Percentiles rank a stretch among this genome's conserved stretches.
phyloP scores from a whole-genome alignment of 805 yeast species.

The Candida silvatica region DNA sequence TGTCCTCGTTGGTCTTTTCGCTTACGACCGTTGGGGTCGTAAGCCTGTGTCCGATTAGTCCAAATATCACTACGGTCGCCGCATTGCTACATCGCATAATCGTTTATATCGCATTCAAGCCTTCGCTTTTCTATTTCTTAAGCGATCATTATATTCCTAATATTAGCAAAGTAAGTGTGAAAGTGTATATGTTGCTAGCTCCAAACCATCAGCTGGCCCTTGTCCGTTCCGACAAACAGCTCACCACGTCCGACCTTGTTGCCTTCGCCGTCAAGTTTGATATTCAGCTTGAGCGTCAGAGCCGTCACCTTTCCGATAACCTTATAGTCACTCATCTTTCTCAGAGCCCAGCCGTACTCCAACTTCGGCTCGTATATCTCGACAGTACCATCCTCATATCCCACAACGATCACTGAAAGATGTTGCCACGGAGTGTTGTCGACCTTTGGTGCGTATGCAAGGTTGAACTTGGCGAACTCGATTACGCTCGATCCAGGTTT shows the following conservation, averaged over 20 bases:
- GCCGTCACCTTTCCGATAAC: slow-evolving; percentile 17
- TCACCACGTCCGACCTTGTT: slow-evolving; percentile 22
- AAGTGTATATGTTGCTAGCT: too few species aligned
- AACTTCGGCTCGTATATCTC: slow-evolving; percentile 23
- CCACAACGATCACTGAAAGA: slow-evolving; percentile 6
- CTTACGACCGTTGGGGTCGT: slow-evolving; percentile 53
- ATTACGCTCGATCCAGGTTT: slow-evolving; percentile 8
- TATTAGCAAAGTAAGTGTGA: too few species aligned
- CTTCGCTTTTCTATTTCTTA: too few species aligned
- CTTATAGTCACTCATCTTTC: slow-evolving; percentile 15
- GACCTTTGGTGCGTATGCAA: slow-evolving; percentile 1
- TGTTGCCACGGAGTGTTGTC: slow-evolving; percentile 5
- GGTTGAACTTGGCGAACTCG: slow-evolving; percentile 14
- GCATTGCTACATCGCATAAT: too few species aligned
- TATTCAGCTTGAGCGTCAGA: slow-evolving; percentile 25
- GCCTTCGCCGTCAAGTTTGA: slow-evolving; percentile 27
- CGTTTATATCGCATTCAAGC: too few species aligned
- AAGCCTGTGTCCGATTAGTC: too few species aligned
- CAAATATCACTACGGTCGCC: too few species aligned
- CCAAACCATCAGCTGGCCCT: slow-evolving; percentile 46
- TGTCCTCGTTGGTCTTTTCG: slow-evolving; percentile 48
- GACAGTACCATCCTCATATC: slow-evolving; percentile 6
- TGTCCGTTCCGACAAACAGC: slow-evolving; percentile 44
- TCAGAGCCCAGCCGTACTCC: slow-evolving; percentile 14
- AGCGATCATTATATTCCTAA: too few species aligned